These are phyloP conservation scores for Cladorrhinum sp. DNA, from an alignment of 2,329 filamentous ascomycete species.

Conservation along the genomic window DNA sequence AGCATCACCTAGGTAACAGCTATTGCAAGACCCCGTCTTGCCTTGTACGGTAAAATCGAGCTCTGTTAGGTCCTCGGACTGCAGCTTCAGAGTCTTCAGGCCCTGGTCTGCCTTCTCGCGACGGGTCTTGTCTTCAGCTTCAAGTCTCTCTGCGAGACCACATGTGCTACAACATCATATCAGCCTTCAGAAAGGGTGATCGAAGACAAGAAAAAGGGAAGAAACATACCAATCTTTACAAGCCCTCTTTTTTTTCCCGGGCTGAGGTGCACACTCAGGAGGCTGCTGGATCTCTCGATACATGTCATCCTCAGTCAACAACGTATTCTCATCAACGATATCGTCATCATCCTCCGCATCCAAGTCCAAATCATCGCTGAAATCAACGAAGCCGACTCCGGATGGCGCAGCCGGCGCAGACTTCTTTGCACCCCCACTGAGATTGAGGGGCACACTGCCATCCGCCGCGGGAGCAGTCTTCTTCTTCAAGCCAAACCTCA, in stretches of 20 bases:
- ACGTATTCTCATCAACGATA: conserved; percentile 86
- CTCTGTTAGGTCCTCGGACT: conserved; percentile 75
- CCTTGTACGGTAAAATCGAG: conserved; percentile 97
- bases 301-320: conserved; percentile 83
- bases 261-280: conserved; percentile 80
- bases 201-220: neutral
- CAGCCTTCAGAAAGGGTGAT: neutral
- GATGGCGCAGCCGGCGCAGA: conserved; percentile 27
- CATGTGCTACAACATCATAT: conserved; percentile 57
- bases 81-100: conserved; percentile 61
- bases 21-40: conserved; percentile 92
- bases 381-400: conserved; percentile 67
- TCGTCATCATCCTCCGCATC: conserved; percentile 59
- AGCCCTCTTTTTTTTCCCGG: conserved; percentile 82
- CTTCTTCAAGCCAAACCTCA: conserved; percentile 67
- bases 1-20: conserved; percentile 89
- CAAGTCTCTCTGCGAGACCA: conserved; percentile 79
- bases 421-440: conserved; percentile 18
- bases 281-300: conserved; percentile 74
- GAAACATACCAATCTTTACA: conserved; percentile 81
- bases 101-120: conserved; percentile 33
- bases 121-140: conserved; percentile 68
- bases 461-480: conserved; percentile 32
- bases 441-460: neutral
- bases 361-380: conserved; percentile 61